A percentile compares a stretch with the other conserved stretches of the same genome.
phyloP scores from a whole-genome alignment of 495 filamentous ascomycete genomes.

The Corynascus novoguineensis region DNA sequence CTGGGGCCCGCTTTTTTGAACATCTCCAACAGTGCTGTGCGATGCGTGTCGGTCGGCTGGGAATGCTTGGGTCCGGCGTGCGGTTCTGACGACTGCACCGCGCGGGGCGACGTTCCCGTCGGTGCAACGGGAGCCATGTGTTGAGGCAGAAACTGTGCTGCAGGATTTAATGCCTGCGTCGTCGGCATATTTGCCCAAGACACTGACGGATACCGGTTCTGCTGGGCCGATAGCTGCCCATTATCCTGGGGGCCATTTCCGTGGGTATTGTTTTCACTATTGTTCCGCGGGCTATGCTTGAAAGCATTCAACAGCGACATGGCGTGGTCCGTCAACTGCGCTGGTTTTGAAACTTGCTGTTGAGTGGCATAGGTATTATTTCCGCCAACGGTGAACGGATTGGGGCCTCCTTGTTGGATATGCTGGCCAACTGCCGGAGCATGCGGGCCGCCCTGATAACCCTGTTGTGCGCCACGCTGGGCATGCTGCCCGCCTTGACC shows the following conservation, averaged over 20 bases:
- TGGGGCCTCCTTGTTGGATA: slow-evolving; percentile 30
- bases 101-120: neutral
- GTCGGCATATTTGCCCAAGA: slow-evolving; percentile 14
- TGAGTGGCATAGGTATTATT: slow-evolving; percentile 45
- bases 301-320: slow-evolving; percentile 60
- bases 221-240: slow-evolving; percentile 10
- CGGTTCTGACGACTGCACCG: slow-evolving; percentile 1
- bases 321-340: slow-evolving; percentile 60
- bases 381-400: slow-evolving; percentile 11
- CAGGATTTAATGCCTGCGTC: slow-evolving; percentile 15
- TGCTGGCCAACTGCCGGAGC: slow-evolving; percentile 32
- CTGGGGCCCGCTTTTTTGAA: slow-evolving; percentile 40
- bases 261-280: slow-evolving; percentile 12
- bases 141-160: slow-evolving; percentile 24
- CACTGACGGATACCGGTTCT: slow-evolving; percentile 19
- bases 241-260: slow-evolving; percentile 12
- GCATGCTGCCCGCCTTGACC: slow-evolving; percentile 39
- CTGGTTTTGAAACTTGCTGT: slow-evolving; percentile 49
- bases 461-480: slow-evolving; percentile 25
- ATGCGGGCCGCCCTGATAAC: slow-evolving; percentile 28
- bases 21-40: slow-evolving; percentile 42
- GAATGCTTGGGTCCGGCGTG: slow-evolving; percentile 16
- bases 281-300: slow-evolving; percentile 37
- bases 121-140: slow-evolving; percentile 11
- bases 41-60: slow-evolving; percentile 41